Evolutionary conservation across 345 rosid species (phyloP), one percentile per base, ranked within the genome.

Genomic region (Melaleuca quinquenervia): DNA sequence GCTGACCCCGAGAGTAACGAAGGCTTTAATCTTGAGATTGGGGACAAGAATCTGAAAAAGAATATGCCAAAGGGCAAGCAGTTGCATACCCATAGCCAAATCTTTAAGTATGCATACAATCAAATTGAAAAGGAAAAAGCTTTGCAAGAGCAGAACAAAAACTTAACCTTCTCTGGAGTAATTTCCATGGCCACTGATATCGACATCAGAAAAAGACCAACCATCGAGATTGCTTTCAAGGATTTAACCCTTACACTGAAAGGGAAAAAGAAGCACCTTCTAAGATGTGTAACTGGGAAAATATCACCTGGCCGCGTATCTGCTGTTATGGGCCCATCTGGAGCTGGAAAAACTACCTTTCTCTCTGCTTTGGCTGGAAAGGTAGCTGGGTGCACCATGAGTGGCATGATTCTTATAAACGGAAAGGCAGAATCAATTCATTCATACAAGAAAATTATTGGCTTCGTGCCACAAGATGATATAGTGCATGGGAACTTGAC

Each of bases 311-410:
- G 98, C 21, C 91, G 95, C 88, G 98, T 98, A 86, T 95, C 98
- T 36, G 98, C 99, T 55, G 99, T 98, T 56, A 98, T 96, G 99
- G 99, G 99, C 82, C 99, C 99, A 54, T 98, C 99, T 50, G 99
- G 99, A 45, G 99, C 99, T 10, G 99, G 99, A 54, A 98, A 98
- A 89, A 95, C 99, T 14, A 98, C 99, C 44, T 98, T 98, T 89
- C 93, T 98, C 78, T 94, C 96, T 85, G 98, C 99, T 90, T 90
- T 98, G 88, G 95, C 96, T 24, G 99, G 99, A 50, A 94, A 95
- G 91, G 94, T 94, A 89, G 86, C 94, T 15, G 99, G 96, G 82
- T 96, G 99, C 90, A 87, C 85, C 58, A 91, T 92, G 92, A 88
- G 85, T 83, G 99, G 99, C 53, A 90, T 87, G 90, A 91, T 98